Evolutionary conservation across 768 basidiomycete species (phyloP).

Genomic region (Termitomyces sp.): DNA sequence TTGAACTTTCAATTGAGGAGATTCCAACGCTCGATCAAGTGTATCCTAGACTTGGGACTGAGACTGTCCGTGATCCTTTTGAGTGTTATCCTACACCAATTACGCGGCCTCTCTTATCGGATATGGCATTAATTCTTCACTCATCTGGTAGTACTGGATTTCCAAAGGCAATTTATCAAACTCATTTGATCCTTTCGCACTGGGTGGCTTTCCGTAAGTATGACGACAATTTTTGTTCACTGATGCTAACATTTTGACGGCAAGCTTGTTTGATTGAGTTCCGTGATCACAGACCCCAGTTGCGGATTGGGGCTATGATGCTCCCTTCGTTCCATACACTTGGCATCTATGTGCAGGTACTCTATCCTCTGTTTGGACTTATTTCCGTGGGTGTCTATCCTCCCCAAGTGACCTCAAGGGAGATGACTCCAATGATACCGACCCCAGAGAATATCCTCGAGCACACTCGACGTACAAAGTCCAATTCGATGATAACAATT

Average conservation of each 20-base stretch:
- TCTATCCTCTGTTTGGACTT: constrained; percentile 21
- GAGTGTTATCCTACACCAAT: constrained; percentile 9
- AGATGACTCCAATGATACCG: constrained; percentile 28
- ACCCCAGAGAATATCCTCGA: constrained; percentile 34
- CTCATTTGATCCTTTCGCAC: constrained; percentile 17
- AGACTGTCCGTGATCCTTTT: constrained; percentile 12
- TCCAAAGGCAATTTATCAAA: constrained; percentile 33
- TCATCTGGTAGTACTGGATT: constrained; percentile 40
- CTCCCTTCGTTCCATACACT: constrained; percentile 32
- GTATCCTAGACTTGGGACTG: constrained; percentile 16
- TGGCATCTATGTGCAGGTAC: constrained; percentile 25
- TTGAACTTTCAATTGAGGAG: constrained; percentile 13
- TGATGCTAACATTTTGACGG: background rate
- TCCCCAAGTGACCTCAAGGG: constrained; percentile 19
- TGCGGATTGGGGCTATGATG: constrained; percentile 22
- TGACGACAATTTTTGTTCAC: background rate
- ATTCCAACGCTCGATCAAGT: constrained; percentile 8
- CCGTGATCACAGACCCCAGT: constrained; percentile 8
- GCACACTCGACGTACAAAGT: constrained; percentile 18
- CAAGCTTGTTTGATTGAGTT: constrained; percentile 14
- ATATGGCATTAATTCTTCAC: constrained; percentile 26
- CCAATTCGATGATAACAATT: constrained; percentile 23
- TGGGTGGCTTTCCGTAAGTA: constrained; percentile 26
- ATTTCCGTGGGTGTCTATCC: constrained; percentile 24
- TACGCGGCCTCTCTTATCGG: background rate